A percentile compares a stretch with the other conserved stretches of the same genome.
Conservation (phyloP, 75 land plant species). For the Sequoiadendron giganteum region DNA sequence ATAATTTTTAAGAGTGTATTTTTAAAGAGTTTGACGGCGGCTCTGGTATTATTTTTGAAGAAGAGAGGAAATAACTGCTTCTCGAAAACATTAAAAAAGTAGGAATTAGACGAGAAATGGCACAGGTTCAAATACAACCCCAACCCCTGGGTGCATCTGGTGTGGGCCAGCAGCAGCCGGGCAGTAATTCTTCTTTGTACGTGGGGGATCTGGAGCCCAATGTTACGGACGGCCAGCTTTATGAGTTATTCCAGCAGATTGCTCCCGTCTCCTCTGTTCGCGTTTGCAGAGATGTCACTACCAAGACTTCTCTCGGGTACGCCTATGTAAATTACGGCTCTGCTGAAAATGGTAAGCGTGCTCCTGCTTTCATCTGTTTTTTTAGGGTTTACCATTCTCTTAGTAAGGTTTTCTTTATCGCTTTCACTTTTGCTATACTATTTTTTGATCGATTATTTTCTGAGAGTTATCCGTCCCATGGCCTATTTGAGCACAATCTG, state of each 20-base stretch:
- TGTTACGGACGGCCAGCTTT: conserved; percentile 53
- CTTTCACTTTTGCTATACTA: too few species aligned
- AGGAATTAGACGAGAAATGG: background rate
- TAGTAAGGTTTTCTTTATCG: too few species aligned
- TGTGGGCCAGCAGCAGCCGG: conserved; percentile 2
- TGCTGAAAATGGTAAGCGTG: conserved; percentile 39
- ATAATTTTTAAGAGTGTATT: background rate
- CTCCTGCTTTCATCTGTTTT: background rate
- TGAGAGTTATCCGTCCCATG: too few species aligned
- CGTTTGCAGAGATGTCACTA: conserved; percentile 55
- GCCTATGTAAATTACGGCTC: conserved; percentile 68
- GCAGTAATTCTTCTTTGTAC: conserved; percentile 43
- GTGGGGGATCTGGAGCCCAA: conserved; percentile 62
- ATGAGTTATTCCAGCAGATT: conserved; percentile 55
- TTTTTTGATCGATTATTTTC: too few species aligned
- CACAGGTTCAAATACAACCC: conserved; percentile 28
- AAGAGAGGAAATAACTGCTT: background rate
- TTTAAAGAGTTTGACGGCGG: background rate
- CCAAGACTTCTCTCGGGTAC: conserved; percentile 63
- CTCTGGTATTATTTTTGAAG: background rate
- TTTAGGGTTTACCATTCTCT: too few species aligned
- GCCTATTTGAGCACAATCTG: too few species aligned
- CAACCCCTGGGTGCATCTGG: background rate
- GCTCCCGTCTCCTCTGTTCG: conserved; percentile 59
- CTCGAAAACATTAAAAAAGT: background rate